A percentile compares a stretch with the other conserved stretches of the same genome.
Conservation (phyloP, 164 flowering plant genomes). For the Nymphaea colorata region DNA sequence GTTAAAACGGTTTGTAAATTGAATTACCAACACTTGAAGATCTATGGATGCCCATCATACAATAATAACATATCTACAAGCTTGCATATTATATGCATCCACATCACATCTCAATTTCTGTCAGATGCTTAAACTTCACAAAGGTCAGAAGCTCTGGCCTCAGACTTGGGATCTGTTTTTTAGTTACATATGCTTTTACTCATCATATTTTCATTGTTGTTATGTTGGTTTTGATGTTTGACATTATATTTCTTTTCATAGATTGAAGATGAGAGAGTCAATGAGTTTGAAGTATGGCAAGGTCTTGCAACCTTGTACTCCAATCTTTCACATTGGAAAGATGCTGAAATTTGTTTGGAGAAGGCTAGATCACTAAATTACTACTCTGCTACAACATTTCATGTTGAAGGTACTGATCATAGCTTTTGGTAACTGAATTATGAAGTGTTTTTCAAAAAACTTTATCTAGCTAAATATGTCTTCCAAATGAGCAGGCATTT, state of each 20-base stretch:
- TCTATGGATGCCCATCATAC: too few relatives aligned
- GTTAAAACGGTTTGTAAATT: too few relatives aligned
- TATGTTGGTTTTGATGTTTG: not conserved
- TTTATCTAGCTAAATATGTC: not conserved
- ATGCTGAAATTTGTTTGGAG: constrained; percentile 78
- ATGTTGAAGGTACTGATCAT: constrained; percentile 58
- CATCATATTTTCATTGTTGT: not conserved
- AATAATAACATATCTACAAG: too few relatives aligned
- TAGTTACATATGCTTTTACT: not conserved
- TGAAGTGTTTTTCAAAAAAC: not conserved
- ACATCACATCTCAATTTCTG: too few relatives aligned
- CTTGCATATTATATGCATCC: too few relatives aligned
- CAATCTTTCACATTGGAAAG: constrained; percentile 86
- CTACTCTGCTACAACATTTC: constrained; percentile 47
- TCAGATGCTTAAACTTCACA: too few relatives aligned
- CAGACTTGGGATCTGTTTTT: too few relatives aligned
- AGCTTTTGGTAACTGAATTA: not conserved
- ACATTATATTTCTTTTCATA: constrained; percentile 4
- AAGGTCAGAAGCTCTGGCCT: too few relatives aligned
- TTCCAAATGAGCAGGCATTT: not conserved
- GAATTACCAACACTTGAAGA: too few relatives aligned
- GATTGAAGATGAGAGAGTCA: constrained; percentile 41
- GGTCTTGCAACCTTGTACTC: constrained; percentile 80
- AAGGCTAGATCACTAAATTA: constrained; percentile 61
- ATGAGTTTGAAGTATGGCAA: constrained; percentile 91